Percentiles rank a stretch among this genome's conserved stretches.
Conservation (phyloP, 306 rosid species). For the Alnus rubra region DNA sequence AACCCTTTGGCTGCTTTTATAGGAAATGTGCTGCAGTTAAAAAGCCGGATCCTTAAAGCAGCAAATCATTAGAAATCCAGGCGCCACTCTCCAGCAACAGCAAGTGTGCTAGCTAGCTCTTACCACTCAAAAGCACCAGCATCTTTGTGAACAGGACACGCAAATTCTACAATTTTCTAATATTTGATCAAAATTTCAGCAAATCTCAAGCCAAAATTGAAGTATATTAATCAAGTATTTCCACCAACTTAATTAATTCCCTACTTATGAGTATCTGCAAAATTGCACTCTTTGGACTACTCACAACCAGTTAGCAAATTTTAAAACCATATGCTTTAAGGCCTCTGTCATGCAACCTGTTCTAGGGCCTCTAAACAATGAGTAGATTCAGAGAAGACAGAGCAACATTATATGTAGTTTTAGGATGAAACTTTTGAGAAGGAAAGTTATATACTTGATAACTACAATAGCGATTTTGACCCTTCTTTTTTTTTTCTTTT, state of each 20-base stretch:
- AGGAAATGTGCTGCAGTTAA: no score
- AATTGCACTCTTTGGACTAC: no score
- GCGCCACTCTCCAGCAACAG: neutral
- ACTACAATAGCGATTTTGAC: conserved; percentile 25
- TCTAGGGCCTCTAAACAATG: neutral
- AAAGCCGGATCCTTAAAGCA: no score
- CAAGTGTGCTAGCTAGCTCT: conserved; percentile 30
- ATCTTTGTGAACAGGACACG: conserved; percentile 21
- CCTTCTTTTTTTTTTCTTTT: conserved; percentile 22
- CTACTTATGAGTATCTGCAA: conserved; percentile 1
- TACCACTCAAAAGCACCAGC: neutral
- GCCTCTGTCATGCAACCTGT: no score
- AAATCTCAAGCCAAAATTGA: neutral
- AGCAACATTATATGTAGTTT: neutral
- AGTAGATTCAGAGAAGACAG: conserved; percentile 15
- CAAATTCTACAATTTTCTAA: conserved; percentile 12
- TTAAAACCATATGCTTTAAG: no score
- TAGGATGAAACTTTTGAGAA: conserved; percentile 26
- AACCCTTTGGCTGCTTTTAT: no score
- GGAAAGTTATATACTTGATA: conserved; percentile 36
- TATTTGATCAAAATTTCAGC: conserved; percentile 13
- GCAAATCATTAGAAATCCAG: conserved; percentile 16
- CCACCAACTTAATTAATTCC: conserved; percentile 31
- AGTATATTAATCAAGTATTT: neutral
- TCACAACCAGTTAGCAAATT: no score